A percentile compares a stretch with the other conserved stretches of the same genome.
Conservation (phyloP, 2,329 filamentous ascomycete genomes). For the Penicillium janthinellum region DNA sequence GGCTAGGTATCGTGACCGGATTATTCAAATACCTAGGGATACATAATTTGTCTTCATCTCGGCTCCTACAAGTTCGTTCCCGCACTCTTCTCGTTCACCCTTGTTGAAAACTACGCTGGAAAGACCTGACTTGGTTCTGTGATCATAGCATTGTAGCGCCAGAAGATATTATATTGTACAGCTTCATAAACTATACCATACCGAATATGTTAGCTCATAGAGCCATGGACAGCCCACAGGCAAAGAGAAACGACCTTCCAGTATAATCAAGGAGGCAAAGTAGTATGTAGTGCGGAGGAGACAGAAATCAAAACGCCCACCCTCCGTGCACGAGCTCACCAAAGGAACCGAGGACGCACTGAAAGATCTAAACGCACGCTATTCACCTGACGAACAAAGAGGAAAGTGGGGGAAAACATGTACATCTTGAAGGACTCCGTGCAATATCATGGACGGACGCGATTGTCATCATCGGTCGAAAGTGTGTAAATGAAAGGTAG, state of each 20-base stretch:
- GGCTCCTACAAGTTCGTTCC: no score
- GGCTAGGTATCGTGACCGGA: neutral
- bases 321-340: constrained; percentile 19
- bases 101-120: neutral
- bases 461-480: constrained; percentile 31
- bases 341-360: constrained; percentile 17
- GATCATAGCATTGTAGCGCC: neutral
- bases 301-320: constrained; percentile 24
- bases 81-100: neutral
- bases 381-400: constrained; percentile 32
- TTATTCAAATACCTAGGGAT: no score
- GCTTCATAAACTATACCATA: constrained; percentile 27
- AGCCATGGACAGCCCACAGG: constrained; percentile 13
- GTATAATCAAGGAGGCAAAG: constrained; percentile 16
- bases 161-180: constrained; percentile 25
- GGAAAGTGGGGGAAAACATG: constrained; percentile 35
- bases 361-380: constrained; percentile 34
- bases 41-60: no score
- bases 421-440: constrained; percentile 39
- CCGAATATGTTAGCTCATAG: constrained; percentile 18
- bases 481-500: constrained; percentile 13
- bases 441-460: constrained; percentile 41
- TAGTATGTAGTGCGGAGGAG: constrained; percentile 24
- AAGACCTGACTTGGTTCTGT: neutral
- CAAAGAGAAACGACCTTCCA: constrained; percentile 17